Evolutionary conservation across 2,329 filamentous ascomycete species (phyloP), one percentile per base, ranked within the genome.

Genomic region (Penicillium sclerotigenum): DNA sequence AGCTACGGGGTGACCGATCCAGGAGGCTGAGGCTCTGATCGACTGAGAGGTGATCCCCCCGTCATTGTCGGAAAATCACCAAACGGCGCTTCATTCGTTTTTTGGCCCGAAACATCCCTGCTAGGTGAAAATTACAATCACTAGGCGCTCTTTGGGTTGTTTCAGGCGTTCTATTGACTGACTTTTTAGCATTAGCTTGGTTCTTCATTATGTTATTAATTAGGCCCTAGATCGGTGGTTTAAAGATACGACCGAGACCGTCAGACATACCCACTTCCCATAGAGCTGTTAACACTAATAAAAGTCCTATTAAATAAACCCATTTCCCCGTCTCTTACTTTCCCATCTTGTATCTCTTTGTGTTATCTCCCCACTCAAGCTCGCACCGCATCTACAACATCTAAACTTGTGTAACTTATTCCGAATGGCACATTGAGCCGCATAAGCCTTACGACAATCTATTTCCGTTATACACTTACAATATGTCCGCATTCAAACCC

Each of bases 21-120:
- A 49, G 37, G 49, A 31, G 41, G 33, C 47, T 55, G 53, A 55
- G 52, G 52, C 52, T 55, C 53, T 55, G 47, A 45, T 52, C 47
- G 33, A 45, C 52, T 45, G 7, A 14, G 13, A 42, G 40, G n/a
- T 26, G 26, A 38, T 52, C 40, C 40, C 40, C 46, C 46, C 46
- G 28, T 40, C 38, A 47, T 47, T 20, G 18, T 37, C 22, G 11
- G 5, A 42, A 45, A 55, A 28, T 51, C 40, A 38, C 47, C 38
- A 18, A 43, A 29, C 40, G 20, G 18, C 7, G n/a, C 40, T 18
- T 20, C 3, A n/a, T 42, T 49, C 4, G 11, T 5, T 47, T 31
- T 31, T 41, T 40, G 18, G 33, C 38, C 18, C n/a, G 14, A n/a
- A 8, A 26, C 5, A 45, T 45, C 47, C 40, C 14, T 33, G 40